phyloP scores from a whole-genome alignment of 768 basidiomycete genomes.

The Hysterangium stoloniferum region DNA sequence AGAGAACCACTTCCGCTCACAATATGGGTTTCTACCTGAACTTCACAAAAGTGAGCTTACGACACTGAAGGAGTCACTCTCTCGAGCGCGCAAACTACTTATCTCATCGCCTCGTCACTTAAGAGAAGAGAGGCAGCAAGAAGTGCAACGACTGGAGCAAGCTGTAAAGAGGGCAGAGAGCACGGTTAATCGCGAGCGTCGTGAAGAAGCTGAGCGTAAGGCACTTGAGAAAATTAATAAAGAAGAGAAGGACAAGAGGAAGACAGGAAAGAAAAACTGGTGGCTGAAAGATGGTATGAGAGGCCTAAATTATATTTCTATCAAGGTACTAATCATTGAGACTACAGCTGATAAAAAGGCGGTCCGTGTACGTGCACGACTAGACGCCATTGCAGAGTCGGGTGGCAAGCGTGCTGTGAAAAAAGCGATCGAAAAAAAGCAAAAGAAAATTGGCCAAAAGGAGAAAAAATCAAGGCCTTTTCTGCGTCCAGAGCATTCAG shows the following conservation, averaged over 20 bases:
- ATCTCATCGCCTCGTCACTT: conserved; percentile 52
- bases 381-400: conserved; percentile 65
- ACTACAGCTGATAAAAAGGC: conserved; percentile 68
- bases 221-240: conserved; percentile 47
- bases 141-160: conserved; percentile 61
- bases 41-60: conserved; percentile 57
- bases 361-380: conserved; percentile 63
- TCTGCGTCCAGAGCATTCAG: conserved; percentile 17
- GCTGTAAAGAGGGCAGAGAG: conserved; percentile 76
- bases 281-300: conserved; percentile 73
- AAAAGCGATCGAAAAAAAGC: conserved; percentile 83
- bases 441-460: conserved; percentile 79
- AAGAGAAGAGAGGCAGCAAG: conserved; percentile 53
- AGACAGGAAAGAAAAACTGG: conserved; percentile 76
- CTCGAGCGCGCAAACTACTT: conserved; percentile 59
- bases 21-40: conserved; percentile 69
- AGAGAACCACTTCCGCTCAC: conserved; percentile 51
- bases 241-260: conserved; percentile 59
- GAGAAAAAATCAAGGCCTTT: conserved; percentile 84
- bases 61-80: conserved; percentile 56
- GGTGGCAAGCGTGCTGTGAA: conserved; percentile 80
- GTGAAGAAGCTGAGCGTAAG: conserved; percentile 62
- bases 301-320: neutral
- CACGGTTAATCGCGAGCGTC: conserved; percentile 60
- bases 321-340: neutral